Percentiles rank a stretch among this genome's conserved stretches.
These are phyloP conservation scores for Thielaviopsis ethacetica DNA, from an alignment of 2,329 filamentous ascomycete species.

Conservation along the genomic window DNA sequence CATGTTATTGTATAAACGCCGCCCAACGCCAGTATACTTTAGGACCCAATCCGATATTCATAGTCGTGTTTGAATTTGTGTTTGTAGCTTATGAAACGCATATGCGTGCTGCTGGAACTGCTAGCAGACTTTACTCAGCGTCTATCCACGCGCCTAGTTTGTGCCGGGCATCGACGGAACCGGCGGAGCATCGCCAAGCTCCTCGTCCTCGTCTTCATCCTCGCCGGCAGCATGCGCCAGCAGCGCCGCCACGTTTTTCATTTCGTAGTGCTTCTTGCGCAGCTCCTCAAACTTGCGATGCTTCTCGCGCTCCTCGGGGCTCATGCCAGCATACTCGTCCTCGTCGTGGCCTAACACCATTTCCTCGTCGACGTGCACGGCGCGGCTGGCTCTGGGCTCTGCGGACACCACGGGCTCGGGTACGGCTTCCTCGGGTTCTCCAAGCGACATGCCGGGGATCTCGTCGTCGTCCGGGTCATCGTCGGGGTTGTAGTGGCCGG, in stretches of 20 bases:
- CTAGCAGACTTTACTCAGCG: conserved; percentile 6
- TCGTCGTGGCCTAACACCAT: conserved; percentile 38
- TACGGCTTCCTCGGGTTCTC: conserved; percentile 70
- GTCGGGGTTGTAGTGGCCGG: conserved; percentile 73
- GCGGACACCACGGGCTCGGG: conserved; percentile 28
- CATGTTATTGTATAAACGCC: conserved; percentile 3
- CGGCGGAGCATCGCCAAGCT: conserved; percentile 29
- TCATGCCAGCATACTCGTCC: conserved; percentile 35
- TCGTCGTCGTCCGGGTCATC: conserved; percentile 84
- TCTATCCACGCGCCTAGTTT: conserved; percentile 1
- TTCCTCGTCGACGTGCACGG: conserved; percentile 59
- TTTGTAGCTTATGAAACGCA: not conserved
- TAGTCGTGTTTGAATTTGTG: not conserved
- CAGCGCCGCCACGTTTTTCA: conserved; percentile 81
- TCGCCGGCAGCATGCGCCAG: conserved; percentile 61
- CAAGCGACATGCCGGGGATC: conserved; percentile 81
- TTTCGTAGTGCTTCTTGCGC: conserved; percentile 96
- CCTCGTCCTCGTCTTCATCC: conserved; percentile 45
- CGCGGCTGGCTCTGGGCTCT: conserved; percentile 32
- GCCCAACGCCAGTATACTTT: conserved; percentile 4
- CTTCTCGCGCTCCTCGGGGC: conserved; percentile 69
- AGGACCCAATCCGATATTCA: not conserved
- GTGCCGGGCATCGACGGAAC: conserved; percentile 27
- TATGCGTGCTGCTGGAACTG: conserved; percentile 4
- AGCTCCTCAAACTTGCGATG: conserved; percentile 80